Base-by-base conservation (phyloP, 202 grass and related monocot genomes). In the Panicum hallii region DNA sequence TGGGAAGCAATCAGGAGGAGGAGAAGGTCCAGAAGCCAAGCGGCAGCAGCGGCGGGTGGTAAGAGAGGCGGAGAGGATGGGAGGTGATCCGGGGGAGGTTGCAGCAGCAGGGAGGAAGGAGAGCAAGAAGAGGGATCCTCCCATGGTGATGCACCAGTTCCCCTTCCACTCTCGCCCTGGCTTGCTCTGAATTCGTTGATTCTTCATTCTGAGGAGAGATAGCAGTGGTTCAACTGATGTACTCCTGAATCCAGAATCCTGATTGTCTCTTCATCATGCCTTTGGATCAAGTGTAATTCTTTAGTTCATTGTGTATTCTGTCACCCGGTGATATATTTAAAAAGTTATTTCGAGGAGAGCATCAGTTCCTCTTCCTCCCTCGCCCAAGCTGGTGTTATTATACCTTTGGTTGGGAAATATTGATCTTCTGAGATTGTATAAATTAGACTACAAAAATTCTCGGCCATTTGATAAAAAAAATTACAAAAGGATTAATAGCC, bases 91-190 rank as follows among this genome's bases (percentile, higher is more conserved):
- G 22, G 61, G 4, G 28, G 12, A 32, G n/a, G n/a, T 15, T 7
- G 63, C 63, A 20, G 44, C 11, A 1, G 61, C 61, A 6, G 61
- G 26, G 26, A 32, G 11, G 69, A 72, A 49, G 5, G 56, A 78
- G 75, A 32, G 45, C 0, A 73, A 47, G 43, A 64, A 64, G 76
- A 49, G 15, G 15, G 42, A 79, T 64, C 9, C 76, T 5, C 71
- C 23, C 7, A 19, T 78, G 5, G 9, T 64, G 23, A 64, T n/a
- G 43, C 76, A 79, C n/a, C 58, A 64, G 8, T 49, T 79, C 9
- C 76, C 76, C 23, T 79, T 64, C 60, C 75, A 79, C 61, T 79
- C 58, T 13, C 58, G 76, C 23, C 58, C 76, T 0, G 22, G 76
- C 26, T 48, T 78, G 17, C 32, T 57, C 34, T 66, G 34, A 66